Percentiles rank a stretch among this genome's conserved stretches.
Conservation (phyloP, 805 yeast genomes). For the Wickerhamiella allomyrinae region DNA sequence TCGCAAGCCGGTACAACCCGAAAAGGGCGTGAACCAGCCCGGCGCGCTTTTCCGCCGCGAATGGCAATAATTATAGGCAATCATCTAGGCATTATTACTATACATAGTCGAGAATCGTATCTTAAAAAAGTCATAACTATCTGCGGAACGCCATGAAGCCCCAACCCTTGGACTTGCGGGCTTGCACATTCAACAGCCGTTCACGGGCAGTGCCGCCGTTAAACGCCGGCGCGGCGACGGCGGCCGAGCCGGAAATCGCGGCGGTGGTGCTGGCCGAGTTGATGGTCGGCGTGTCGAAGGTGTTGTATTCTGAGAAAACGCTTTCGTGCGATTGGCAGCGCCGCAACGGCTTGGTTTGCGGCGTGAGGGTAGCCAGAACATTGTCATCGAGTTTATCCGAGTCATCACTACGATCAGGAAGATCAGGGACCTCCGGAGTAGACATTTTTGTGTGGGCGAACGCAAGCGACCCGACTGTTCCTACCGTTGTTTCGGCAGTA, state of each 20-base stretch:
- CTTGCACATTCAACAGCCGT: conserved; percentile 4
- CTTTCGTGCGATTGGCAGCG: conserved; percentile 15
- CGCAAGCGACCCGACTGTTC: too few relatives aligned
- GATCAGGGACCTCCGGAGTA: too few relatives aligned
- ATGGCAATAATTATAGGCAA: not conserved
- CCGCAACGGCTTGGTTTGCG: too few relatives aligned
- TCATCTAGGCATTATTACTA: not conserved
- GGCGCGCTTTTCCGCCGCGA: not conserved
- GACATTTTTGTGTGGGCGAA: too few relatives aligned
- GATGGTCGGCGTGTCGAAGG: not conserved
- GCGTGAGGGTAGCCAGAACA: too few relatives aligned
- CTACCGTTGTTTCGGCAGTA: too few relatives aligned
- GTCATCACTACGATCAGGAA: too few relatives aligned
- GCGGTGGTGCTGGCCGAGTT: not conserved
- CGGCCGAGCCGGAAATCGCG: not conserved
- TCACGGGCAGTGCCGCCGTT: conserved; percentile 2
- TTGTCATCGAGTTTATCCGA: too few relatives aligned
- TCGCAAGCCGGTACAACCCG: not conserved
- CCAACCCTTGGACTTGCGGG: conserved; percentile 10
- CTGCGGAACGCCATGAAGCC: conserved; percentile 10
- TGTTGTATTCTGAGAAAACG: conserved; percentile 7
- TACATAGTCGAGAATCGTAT: not conserved
- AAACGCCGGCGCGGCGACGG: conserved; percentile 1
- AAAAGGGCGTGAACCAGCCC: not conserved
- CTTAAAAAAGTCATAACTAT: too few relatives aligned